Percentiles rank a stretch among this genome's conserved stretches.
Evolutionary conservation across 306 rosid genomes (phyloP).

Genomic region (Castanea sativa): DNA sequence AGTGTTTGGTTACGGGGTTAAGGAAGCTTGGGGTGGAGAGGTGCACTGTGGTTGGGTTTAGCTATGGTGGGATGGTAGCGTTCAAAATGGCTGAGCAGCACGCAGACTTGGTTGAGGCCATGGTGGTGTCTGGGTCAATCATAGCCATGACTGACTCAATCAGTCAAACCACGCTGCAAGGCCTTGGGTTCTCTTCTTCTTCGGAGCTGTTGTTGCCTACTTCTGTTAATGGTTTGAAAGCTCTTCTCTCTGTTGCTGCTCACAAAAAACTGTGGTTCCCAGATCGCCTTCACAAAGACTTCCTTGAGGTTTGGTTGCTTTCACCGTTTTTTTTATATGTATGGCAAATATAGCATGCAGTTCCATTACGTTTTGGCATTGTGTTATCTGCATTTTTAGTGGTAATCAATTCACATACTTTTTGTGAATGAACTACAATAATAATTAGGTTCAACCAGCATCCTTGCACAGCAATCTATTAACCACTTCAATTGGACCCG

Average conservation of each 20-base stretch:
- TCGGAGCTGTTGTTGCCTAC: constrained; percentile 67
- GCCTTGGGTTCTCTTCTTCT: constrained; percentile 52
- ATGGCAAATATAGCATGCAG: neutral
- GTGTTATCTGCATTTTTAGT: no score
- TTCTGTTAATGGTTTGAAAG: constrained; percentile 46
- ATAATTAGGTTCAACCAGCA: no score
- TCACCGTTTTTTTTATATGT: neutral
- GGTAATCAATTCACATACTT: no score
- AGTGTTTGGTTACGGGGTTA: constrained; percentile 57
- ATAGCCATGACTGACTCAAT: constrained; percentile 44
- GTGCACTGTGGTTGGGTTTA: constrained; percentile 68
- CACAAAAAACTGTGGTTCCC: constrained; percentile 59
- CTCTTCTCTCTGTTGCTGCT: constrained; percentile 48
- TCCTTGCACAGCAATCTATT: no score
- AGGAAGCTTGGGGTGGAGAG: constrained; percentile 68
- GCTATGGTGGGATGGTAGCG: constrained; percentile 83
- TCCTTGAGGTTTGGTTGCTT: constrained; percentile 50
- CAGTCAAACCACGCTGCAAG: constrained; percentile 18
- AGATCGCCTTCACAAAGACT: constrained; percentile 47
- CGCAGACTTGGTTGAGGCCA: constrained; percentile 47
- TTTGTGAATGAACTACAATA: no score
- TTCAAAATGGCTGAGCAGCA: constrained; percentile 63
- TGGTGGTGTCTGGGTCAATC: constrained; percentile 56
- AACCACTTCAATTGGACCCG: no score
- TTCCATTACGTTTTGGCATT: neutral